Evolutionary conservation across 2,329 filamentous ascomycete genomes (phyloP).

Genomic region (Colletotrichum plurivorum): DNA sequence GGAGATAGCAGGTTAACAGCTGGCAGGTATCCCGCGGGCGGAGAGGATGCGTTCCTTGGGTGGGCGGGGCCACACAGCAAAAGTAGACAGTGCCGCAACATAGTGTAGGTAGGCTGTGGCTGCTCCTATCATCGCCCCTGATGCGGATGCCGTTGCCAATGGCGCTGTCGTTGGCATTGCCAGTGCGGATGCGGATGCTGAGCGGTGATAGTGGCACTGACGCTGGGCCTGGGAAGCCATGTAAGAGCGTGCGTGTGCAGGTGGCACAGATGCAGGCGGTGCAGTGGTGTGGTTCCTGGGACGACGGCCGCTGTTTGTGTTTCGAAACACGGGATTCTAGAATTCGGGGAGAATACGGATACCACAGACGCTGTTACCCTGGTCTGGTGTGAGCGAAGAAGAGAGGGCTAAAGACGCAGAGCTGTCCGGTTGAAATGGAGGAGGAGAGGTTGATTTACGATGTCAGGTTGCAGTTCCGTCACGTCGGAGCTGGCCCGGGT

Average conservation of each 20-base stretch:
- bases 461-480: constrained; percentile 19
- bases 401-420: neutral
- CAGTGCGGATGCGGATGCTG: neutral
- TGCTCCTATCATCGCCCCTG: neutral
- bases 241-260: constrained; percentile 24
- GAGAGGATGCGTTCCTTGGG: neutral
- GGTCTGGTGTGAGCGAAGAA: neutral
- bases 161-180: neutral
- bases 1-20: constrained; percentile 2
- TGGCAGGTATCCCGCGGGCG: constrained; percentile 15
- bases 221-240: constrained; percentile 6
- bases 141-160: constrained; percentile 3
- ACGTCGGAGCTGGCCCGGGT: constrained; percentile 25
- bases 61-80: constrained; percentile 2
- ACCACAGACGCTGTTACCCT: constrained; percentile 5
- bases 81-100: constrained; percentile 5
- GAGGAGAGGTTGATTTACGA: constrained; percentile 13
- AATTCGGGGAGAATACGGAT: constrained; percentile 31
- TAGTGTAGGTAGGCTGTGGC: neutral
- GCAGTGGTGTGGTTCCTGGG: constrained; percentile 39
- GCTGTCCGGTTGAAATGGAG: neutral
- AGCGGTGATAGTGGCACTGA: constrained; percentile 5
- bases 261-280: constrained; percentile 30
- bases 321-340: constrained; percentile 39
- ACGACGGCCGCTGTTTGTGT: constrained; percentile 33